These are phyloP conservation scores for Sporothrix humicola DNA, from an alignment of 2,329 filamentous ascomycete species.

Conservation along the genomic window DNA sequence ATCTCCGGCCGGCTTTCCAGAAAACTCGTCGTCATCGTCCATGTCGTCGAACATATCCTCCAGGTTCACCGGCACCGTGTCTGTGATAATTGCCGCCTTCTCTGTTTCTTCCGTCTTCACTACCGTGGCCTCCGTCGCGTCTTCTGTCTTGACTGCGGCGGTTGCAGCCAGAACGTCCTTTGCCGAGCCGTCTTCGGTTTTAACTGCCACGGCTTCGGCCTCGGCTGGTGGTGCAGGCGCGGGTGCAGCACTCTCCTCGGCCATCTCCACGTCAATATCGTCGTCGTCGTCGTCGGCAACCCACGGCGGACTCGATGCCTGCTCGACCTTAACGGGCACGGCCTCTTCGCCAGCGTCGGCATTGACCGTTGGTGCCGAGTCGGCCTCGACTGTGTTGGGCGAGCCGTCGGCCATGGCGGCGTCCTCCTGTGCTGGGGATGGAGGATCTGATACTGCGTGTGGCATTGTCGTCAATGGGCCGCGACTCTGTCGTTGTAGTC, in stretches of 20 bases:
- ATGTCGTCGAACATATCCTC: constrained; percentile 63
- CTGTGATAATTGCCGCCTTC: constrained; percentile 33
- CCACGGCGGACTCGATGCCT: constrained; percentile 28
- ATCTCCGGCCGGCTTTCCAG: constrained; percentile 43
- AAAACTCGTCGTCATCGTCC: constrained; percentile 65
- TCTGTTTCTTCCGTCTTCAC: constrained; percentile 28
- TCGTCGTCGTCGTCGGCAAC: constrained; percentile 36
- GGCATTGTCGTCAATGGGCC: constrained; percentile 48
- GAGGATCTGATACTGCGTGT: constrained; percentile 50
- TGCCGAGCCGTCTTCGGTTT: constrained; percentile 22
- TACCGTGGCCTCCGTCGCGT: background rate
- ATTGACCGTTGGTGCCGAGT: background rate
- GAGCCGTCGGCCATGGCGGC: constrained; percentile 39
- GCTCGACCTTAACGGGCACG: constrained; percentile 32
- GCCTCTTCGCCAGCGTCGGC: constrained; percentile 38
- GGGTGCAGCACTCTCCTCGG: constrained; percentile 38
- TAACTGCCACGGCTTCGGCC: constrained; percentile 6
- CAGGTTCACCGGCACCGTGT: constrained; percentile 57
- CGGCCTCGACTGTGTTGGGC: background rate
- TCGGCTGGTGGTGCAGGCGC: background rate
- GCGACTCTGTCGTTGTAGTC: background rate
- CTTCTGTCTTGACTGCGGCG: background rate
- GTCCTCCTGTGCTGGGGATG: constrained; percentile 39
- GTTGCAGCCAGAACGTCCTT: constrained; percentile 15
- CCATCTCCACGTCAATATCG: constrained; percentile 44